Evolutionary conservation across 305 asterid genomes (phyloP).

Genomic region (Plantago coronopus): DNA sequence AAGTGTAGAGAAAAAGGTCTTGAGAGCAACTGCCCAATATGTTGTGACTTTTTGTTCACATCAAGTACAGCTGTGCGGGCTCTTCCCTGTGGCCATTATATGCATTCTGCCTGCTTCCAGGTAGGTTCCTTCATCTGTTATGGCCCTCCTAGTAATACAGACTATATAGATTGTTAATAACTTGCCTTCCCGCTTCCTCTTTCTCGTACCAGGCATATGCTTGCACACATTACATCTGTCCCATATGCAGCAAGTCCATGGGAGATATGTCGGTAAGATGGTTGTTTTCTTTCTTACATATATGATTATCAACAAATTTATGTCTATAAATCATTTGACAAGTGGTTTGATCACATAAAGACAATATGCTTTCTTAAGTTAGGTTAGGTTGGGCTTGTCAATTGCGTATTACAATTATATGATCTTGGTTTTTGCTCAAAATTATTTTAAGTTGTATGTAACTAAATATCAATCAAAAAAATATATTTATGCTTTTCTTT

Average conservation of each 20-base stretch:
- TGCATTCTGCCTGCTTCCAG: constrained; percentile 99
- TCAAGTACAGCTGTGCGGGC: constrained; percentile 87
- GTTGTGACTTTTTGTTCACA: constrained; percentile 91
- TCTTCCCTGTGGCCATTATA: constrained; percentile 97
- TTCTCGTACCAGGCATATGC: constrained; percentile 73
- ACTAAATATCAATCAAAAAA: too few relatives aligned
- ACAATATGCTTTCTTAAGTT: too few relatives aligned
- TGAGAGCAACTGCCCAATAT: constrained; percentile 93
- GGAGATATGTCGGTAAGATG: constrained; percentile 98
- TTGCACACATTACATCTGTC: constrained; percentile 88
- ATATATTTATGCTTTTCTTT: too few relatives aligned
- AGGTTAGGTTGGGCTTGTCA: too few relatives aligned
- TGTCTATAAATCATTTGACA: too few relatives aligned
- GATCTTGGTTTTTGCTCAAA: too few relatives aligned
- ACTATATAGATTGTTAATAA: constrained; percentile 6
- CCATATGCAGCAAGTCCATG: constrained; percentile 98
- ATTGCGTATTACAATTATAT: too few relatives aligned
- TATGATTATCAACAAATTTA: too few relatives aligned
- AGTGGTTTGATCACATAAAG: too few relatives aligned
- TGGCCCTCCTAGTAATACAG: constrained; percentile 4
- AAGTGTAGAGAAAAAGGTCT: constrained; percentile 96
- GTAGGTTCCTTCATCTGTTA: constrained; percentile 31
- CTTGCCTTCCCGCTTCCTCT: constrained; percentile 7
- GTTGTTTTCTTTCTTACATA: constrained; percentile 7
- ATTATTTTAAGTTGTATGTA: too few relatives aligned